Conservation (phyloP, 73 alveolate species). For the Paramecium pentaurelia region DNA sequence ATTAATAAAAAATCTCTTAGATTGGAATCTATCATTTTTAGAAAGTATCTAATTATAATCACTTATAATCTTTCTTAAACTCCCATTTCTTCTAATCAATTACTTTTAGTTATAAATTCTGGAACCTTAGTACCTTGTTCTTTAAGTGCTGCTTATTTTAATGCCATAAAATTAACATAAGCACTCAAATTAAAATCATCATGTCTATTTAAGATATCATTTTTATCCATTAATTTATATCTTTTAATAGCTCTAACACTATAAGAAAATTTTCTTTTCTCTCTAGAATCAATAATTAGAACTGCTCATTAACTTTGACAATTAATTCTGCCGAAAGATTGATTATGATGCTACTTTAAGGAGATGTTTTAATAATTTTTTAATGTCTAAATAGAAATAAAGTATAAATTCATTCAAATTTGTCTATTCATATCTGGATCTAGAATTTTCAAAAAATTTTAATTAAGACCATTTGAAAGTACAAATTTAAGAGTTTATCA, state of each 20-base stretch:
- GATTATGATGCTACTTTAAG: constrained; percentile 60
- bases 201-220: constrained; percentile 68
- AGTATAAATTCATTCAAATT: no score
- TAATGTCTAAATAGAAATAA: constrained; percentile 65
- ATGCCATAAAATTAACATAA: constrained; percentile 79
- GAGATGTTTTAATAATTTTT: constrained; percentile 72
- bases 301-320: constrained; percentile 63
- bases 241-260: constrained; percentile 76
- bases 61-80: constrained; percentile 68
- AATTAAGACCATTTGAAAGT: constrained; percentile 61
- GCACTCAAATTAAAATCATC: constrained; percentile 83
- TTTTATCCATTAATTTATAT: constrained; percentile 67
- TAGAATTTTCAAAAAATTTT: constrained; percentile 67
- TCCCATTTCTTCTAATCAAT: constrained; percentile 82
- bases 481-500: constrained; percentile 66
- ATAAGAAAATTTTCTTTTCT: constrained; percentile 79
- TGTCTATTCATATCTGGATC: constrained; percentile 86
- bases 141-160: constrained; percentile 59
- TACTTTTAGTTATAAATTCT: constrained; percentile 78
- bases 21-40: constrained; percentile 56
- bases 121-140: constrained; percentile 58
- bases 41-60: constrained; percentile 23
- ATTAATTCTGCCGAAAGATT: constrained; percentile 65
- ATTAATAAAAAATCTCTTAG: constrained; percentile 47
- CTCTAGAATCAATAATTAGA: constrained; percentile 87